Conservation (phyloP, 2,329 filamentous ascomycete species). For the Elsinoe australis region DNA sequence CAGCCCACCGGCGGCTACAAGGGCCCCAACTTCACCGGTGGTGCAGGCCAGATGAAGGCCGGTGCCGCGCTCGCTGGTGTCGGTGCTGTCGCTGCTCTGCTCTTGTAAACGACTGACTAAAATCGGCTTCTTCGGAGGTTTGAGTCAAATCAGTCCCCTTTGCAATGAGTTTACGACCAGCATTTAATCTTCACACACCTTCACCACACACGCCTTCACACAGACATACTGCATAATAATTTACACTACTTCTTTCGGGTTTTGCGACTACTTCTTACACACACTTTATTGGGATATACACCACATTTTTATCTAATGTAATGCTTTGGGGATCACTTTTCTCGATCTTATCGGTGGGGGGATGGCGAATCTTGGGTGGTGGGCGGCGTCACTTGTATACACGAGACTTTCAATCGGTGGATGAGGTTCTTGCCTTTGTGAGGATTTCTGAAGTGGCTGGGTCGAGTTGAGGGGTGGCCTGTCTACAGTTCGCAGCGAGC, state of each 20-base stretch:
- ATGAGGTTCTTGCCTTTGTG: slow-evolving; percentile 1
- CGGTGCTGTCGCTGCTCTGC: slow-evolving; percentile 21
- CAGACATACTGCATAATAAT: slow-evolving; percentile 1
- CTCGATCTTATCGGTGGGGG: not conserved
- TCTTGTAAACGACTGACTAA: slow-evolving; percentile 19
- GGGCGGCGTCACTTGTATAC: not conserved
- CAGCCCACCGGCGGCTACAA: slow-evolving; percentile 8
- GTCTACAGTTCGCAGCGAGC: slow-evolving; percentile 4
- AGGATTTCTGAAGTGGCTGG: slow-evolving; percentile 10
- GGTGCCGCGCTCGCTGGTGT: slow-evolving; percentile 19
- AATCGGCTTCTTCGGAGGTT: too few species aligned
- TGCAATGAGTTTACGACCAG: slow-evolving; percentile 16
- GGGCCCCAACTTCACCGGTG: slow-evolving; percentile 18
- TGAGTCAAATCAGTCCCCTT: too few species aligned
- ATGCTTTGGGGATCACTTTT: too few species aligned
- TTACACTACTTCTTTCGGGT: not conserved
- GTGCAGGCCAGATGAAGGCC: slow-evolving; percentile 19
- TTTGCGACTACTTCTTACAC: slow-evolving; percentile 5
- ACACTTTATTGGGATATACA: slow-evolving; percentile 9
- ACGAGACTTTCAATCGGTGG: not conserved
- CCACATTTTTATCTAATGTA: not conserved
- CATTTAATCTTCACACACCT: too few species aligned
- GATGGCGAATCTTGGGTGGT: not conserved
- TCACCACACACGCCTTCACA: not conserved
- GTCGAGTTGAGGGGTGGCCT: slow-evolving; percentile 15